phyloP scores from a whole-genome alignment of 2,329 filamentous ascomycete species.

The Aspergillus texensis region DNA sequence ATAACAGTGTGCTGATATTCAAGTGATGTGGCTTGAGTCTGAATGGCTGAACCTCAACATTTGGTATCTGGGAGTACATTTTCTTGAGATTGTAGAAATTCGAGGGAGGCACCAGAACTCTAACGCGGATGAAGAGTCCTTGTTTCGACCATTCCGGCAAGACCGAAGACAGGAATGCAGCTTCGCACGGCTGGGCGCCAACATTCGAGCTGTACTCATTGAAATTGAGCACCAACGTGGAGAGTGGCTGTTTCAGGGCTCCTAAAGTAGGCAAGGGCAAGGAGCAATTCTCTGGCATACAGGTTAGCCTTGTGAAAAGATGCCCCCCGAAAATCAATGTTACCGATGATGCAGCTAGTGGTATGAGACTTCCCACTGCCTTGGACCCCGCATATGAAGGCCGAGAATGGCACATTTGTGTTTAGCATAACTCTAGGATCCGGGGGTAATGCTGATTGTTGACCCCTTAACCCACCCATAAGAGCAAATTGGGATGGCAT shows the following conservation, averaged over 20 bases:
- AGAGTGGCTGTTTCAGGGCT: conserved; percentile 50
- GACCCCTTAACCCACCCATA: conserved; percentile 8
- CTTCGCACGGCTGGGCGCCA: conserved; percentile 53
- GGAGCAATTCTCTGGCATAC: conserved; percentile 41
- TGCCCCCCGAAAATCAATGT: not conserved
- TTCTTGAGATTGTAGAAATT: conserved; percentile 47
- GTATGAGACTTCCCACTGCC: conserved; percentile 66
- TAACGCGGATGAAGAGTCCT: conserved; percentile 45
- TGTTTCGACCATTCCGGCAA: conserved; percentile 21
- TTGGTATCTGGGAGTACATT: conserved; percentile 47
- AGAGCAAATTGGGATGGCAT: conserved; percentile 20
- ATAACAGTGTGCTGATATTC: conserved; percentile 56
- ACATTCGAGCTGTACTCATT: conserved; percentile 48
- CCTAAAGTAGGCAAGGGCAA: conserved; percentile 40
- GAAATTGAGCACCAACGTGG: conserved; percentile 61
- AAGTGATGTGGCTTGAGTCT: conserved; percentile 42
- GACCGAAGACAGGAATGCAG: conserved; percentile 55
- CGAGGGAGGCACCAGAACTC: conserved; percentile 55
- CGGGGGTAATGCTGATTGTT: not conserved
- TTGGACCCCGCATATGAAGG: conserved; percentile 66
- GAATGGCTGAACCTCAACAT: conserved; percentile 16
- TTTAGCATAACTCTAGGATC: conserved; percentile 19
- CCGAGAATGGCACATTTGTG: conserved; percentile 51
- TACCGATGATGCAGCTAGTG: conserved; percentile 55
- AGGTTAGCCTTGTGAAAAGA: not conserved